Base-by-base conservation (phyloP, 2,329 filamentous ascomycete species). In the Aspergillus sp. region DNA sequence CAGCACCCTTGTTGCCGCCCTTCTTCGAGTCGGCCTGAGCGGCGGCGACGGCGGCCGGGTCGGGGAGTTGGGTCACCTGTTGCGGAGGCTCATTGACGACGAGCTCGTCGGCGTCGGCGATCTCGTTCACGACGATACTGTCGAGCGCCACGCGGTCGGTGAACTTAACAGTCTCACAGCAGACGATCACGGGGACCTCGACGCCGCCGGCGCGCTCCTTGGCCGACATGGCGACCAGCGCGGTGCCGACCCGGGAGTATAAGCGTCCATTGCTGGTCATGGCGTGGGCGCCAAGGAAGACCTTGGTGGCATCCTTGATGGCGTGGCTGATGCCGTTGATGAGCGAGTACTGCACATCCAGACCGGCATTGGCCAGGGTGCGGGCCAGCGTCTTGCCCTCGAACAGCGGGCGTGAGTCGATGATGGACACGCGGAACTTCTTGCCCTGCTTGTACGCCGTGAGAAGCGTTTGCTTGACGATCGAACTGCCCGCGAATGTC, bases 141-240 rank as follows among this genome's bases (percentile, higher is more conserved):
- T 97, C 94, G 13, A 95, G 84, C 6, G 90, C 89, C 10, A 96
- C 90, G 52, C 90, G 87, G 62, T 90, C 86, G 64, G 94, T 89
- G 70, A 97, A 96, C 74, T 97, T 99, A 75, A 97, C 86, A 3
- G 88, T 94, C 76, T 97, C 93, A 71, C 90, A 96, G 53, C 95
- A 88, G 3, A 95, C 90, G 32, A 95, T 86, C 53, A 97, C 90
- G 1, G 89, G 88, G 35, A 92, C 83, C 52, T 87, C 86, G 17
- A 85, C 79, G 4, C 73, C 73, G 33, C 73, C 72, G 13, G 67
- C 66, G 33, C 71, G 72, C 51, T 88, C 84, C 47, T 86, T 84
- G 5, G 92, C 93, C 40, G 88, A 85, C 77, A 94, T 88, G 16
- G 93, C 92, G 9, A 97, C 82, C 53, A 94, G 83, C 20, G 89